Evolutionary conservation across 805 yeast genomes (phyloP).

Genomic region (Candida jianshihensis): DNA sequence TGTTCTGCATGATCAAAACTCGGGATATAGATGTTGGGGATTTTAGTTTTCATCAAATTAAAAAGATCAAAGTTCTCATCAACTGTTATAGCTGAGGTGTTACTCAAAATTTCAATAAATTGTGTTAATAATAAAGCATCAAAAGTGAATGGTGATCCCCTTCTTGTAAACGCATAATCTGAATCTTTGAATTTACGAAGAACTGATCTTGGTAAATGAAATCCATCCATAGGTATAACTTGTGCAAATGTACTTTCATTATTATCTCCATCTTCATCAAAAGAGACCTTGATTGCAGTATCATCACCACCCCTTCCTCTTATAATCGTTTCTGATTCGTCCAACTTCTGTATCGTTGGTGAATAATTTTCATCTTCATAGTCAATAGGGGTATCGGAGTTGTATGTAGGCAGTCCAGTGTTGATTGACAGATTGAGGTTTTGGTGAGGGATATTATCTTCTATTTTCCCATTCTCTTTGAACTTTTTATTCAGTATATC

Average conservation of each 20-base stretch:
- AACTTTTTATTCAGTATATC: slow-evolving; percentile 29
- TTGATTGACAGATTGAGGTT: slow-evolving; percentile 4
- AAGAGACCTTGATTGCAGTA: slow-evolving; percentile 16
- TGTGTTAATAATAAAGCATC: slow-evolving; percentile 32
- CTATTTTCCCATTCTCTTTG: slow-evolving; percentile 7
- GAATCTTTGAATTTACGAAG: slow-evolving; percentile 48
- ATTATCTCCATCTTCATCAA: background rate
- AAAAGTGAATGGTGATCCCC: slow-evolving; percentile 88
- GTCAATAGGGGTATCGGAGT: slow-evolving; percentile 5
- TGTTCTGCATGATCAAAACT: slow-evolving; percentile 68
- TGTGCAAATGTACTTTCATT: slow-evolving; percentile 29
- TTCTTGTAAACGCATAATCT: slow-evolving; percentile 46
- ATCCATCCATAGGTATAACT: slow-evolving; percentile 70
- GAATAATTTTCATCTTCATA: slow-evolving; percentile 15
- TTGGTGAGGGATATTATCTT: background rate
- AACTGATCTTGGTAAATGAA: slow-evolving; percentile 49
- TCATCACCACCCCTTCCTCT: slow-evolving; percentile 21
- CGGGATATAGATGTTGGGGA: slow-evolving; percentile 45
- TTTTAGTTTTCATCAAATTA: slow-evolving; percentile 7
- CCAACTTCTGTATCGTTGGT: slow-evolving; percentile 8
- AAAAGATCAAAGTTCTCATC: slow-evolving; percentile 4
- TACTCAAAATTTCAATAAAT: slow-evolving; percentile 8
- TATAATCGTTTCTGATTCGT: slow-evolving; percentile 7
- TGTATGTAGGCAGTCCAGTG: slow-evolving; percentile 8
- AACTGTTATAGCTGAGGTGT: slow-evolving; percentile 9